Percentiles rank a stretch among this genome's conserved stretches.
Evolutionary conservation across 192 early-diverging fungal genomes (phyloP).

Genomic region (Gigaspora rosea): DNA sequence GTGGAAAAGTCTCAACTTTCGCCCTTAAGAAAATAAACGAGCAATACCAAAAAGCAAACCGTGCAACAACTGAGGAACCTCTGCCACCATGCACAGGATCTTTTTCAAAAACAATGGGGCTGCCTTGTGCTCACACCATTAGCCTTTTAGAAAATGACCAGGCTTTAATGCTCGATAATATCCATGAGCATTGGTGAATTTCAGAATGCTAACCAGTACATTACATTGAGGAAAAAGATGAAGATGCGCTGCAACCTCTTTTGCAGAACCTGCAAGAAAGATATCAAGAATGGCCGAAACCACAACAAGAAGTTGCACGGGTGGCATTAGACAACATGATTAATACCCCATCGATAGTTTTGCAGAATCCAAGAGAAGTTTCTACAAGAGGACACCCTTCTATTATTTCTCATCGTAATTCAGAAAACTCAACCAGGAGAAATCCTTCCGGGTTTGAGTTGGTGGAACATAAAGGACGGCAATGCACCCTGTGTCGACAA

Average conservation of each 20-base stretch:
- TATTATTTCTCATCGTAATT: too few relatives aligned
- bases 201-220: neutral
- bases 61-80: too few relatives aligned
- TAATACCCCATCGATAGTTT: neutral
- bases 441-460: too few relatives aligned
- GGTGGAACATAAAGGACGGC: too few relatives aligned
- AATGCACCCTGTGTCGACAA: too few relatives aligned
- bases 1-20: neutral
- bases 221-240: slow-evolving; percentile 1
- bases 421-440: too few relatives aligned
- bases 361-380: too few relatives aligned
- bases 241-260: neutral
- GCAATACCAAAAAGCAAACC: too few relatives aligned
- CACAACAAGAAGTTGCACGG: neutral
- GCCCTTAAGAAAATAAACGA: neutral
- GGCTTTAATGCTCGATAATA: neutral
- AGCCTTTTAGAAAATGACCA: neutral
- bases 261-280: neutral
- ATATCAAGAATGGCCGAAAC: slow-evolving; percentile 10
- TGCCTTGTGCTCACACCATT: neutral
- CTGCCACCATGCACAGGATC: neutral
- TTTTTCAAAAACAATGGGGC: neutral
- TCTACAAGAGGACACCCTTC: too few relatives aligned
- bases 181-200: slow-evolving; percentile 1
- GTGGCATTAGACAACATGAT: slow-evolving; percentile 5